A percentile compares a stretch with the other conserved stretches of the same genome.
phyloP scores from a whole-genome alignment of 164 flowering plant genomes.

The Kalanchoe fedtschenkoi region DNA sequence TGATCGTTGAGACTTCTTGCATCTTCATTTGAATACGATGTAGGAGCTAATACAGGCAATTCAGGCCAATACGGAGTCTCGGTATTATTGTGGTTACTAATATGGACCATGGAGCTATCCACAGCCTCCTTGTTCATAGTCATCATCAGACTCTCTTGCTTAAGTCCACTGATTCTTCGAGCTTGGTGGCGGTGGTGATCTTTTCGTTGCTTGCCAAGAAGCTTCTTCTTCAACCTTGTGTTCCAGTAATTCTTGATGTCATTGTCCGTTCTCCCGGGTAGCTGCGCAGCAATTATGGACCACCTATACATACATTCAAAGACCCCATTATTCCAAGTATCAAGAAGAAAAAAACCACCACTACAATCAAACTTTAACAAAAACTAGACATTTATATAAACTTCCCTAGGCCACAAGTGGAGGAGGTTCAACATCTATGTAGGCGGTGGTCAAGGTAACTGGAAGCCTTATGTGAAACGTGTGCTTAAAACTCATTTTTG shows the following conservation, averaged over 20 bases:
- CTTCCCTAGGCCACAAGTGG: background rate
- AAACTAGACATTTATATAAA: background rate
- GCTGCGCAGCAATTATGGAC: constrained; percentile 38
- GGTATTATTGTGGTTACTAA: background rate
- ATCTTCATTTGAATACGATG: constrained; percentile 16
- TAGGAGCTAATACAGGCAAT: constrained; percentile 12
- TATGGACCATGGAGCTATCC: background rate
- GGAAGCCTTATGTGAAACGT: too few relatives aligned
- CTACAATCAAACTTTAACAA: too few relatives aligned
- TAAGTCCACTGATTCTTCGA: constrained; percentile 9
- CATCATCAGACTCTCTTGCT: constrained; percentile 12
- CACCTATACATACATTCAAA: constrained; percentile 13
- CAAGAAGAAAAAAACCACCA: background rate
- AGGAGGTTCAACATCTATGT: too few relatives aligned
- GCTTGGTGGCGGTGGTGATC: constrained; percentile 11
- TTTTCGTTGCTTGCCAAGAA: constrained; percentile 25
- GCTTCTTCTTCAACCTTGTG: constrained; percentile 43
- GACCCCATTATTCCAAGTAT: background rate
- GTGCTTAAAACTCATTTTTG: too few relatives aligned
- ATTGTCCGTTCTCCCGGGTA: constrained; percentile 38
- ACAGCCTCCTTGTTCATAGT: constrained; percentile 2
- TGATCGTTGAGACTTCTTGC: constrained; percentile 15
- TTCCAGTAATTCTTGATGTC: constrained; percentile 47
- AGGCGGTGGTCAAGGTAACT: too few relatives aligned
- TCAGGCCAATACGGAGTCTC: constrained; percentile 27